Base-by-base conservation (phyloP, 1,139 yeast genomes). In the Suhomyces wounanorum region DNA sequence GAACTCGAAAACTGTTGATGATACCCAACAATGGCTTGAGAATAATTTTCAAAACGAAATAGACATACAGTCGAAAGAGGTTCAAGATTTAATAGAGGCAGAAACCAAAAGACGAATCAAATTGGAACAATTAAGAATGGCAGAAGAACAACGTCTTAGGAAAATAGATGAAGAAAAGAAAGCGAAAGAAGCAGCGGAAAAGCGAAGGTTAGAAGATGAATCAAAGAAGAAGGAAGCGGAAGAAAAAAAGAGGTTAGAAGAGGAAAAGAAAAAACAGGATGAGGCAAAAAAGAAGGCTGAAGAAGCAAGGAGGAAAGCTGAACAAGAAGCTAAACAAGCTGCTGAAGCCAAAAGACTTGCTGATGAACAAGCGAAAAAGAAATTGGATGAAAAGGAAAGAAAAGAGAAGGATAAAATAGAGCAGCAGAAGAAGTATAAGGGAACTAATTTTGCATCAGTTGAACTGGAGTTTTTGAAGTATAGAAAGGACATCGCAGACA, bases 401-500 rank as follows among this genome's bases (percentile, higher is more conserved):
- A 44, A 50, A 31, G 50, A 47, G 17, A 46, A 45, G 28, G 50
- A 52, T 37, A 56, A 59, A 45, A 41, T 30, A 28, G 44, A 33
- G 28, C 61, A 59, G 28, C 54, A 52, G 45, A 57, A 53, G 55
- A 66, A 51, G 11, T 43, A 52, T 37, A 58, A 56, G 2, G 50
- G 70, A 25, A 75, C 85, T 0, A 68, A 75, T 57, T 72, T 69
- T 48, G 44, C 52, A 0, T 59, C 59, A 0, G 75, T 88, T 9
- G 83, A 81, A 45, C 60, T 64, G 25, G 75, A 72, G 28, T 86
- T 83, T 55, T 47, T 69, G n/a, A 66, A 74, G 43, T 81, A 87
- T 60, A 83, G 79, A 58, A 66, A 77, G 45, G 79, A 78, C 56
- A 88, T 89, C 49, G 65, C 63, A 6, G 79, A 78, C 37, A 87